Base-by-base conservation (phyloP, 192 early-diverging fungal genomes). In the Lobosporangium transversale region DNA sequence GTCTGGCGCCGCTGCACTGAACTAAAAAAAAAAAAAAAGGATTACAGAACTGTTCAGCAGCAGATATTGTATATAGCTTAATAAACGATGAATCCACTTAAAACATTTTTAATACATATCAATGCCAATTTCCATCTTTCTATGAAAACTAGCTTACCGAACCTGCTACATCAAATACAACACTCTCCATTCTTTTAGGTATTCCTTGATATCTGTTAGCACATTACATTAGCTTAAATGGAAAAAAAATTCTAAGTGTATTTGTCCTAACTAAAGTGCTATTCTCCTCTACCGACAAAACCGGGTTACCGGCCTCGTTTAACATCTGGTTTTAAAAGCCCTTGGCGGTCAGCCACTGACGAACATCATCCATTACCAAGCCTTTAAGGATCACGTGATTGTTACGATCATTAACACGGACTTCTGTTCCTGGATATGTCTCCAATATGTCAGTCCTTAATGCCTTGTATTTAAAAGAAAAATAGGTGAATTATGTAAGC, bases 331-430 rank as follows among this genome's bases (percentile, higher is more conserved):
- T 14, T 48, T 76, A 82, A 62, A 82, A 82, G 29, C 81, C 81
- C 53, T 79, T 82, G 35, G 68, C 69, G 29, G 58, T 64, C 33
- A 82, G 59, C 81, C 81, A 82, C 29, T 74, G 58, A 32, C 73
- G 78, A 29, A 82, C 42, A 54, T 70, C 67, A 18, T 66, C 64
- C 53, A 66, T 58, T 36, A 66, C 58, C 15, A 62, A 29, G 4
- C 81, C 81, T 44, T 82, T 82, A 29, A 82, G 50, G 31, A 82
- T 70, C 20, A 82, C 62, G 18, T 82, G 76, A 63, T 70, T 70
- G 52, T 47, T 62, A 14, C 73, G 73, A 20, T 62, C 58, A 40
- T 76, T 76, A 14, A 76, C 58, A 47, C 73, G 73, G 53, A 76
- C 35, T 33, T 76, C 73, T 50, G 59, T 45, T 21, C 50, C 42